These are phyloP conservation scores for Volvariella surrecta DNA, from an alignment of 1,284 basidiomycete genomes.

Conservation along the genomic window DNA sequence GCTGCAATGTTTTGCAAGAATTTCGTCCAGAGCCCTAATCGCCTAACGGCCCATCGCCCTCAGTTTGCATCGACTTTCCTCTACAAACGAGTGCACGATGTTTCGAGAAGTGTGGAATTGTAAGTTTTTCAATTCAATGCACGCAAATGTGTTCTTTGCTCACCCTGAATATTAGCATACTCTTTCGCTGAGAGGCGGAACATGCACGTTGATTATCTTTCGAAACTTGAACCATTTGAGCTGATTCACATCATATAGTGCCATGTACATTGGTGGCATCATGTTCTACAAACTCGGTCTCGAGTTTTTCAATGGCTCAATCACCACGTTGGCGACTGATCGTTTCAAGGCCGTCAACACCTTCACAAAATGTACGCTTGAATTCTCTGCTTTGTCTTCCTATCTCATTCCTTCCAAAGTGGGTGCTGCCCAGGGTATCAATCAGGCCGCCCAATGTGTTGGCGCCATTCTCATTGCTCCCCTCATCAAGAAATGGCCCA, in stretches of 20 bases:
- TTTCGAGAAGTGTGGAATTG: constrained; percentile 15
- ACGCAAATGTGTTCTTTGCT: not conserved
- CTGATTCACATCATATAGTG: constrained; percentile 10
- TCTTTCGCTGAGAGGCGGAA: constrained; percentile 18
- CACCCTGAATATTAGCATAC: constrained; percentile 13
- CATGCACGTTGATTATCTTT: constrained; percentile 14
- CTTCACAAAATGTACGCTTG: constrained; percentile 19
- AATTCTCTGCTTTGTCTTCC: not conserved
- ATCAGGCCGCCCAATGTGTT: constrained; percentile 25
- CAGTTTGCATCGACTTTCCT: not conserved
- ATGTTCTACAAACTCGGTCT: constrained; percentile 26
- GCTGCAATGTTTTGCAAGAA: not conserved
- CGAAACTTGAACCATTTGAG: not conserved
- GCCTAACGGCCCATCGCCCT: not conserved
- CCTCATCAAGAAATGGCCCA: constrained; percentile 21
- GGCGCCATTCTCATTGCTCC: constrained; percentile 25
- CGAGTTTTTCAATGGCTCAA: constrained; percentile 26
- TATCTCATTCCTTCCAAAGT: constrained; percentile 10
- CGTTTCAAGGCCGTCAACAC: constrained; percentile 18
- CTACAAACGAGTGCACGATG: not conserved
- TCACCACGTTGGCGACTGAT: constrained; percentile 22
- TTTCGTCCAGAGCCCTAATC: not conserved
- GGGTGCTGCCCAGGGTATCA: constrained; percentile 21
- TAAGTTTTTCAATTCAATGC: constrained; percentile 9
- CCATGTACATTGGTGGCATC: constrained; percentile 21